Evolutionary conservation across 2,329 filamentous ascomycete species (phyloP).

Genomic region (Leptographium radiaticola): DNA sequence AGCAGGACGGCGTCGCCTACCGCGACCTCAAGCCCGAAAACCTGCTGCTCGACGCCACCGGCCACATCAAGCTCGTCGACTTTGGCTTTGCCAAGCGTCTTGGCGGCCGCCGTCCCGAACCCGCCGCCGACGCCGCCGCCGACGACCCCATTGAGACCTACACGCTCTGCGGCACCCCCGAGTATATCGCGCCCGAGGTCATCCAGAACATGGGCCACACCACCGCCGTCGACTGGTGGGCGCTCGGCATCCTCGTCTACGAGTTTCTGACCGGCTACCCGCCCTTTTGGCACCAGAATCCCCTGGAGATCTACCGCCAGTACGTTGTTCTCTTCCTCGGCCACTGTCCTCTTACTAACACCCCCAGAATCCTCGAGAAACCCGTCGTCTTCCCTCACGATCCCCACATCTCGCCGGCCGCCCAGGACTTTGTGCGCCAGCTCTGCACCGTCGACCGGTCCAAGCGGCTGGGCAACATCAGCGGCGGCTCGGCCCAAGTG

Average conservation of each 20-base stretch:
- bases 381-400: slow-evolving; percentile 60
- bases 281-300: slow-evolving; percentile 78
- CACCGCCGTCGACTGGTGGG: slow-evolving; percentile 78
- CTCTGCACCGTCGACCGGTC: slow-evolving; percentile 72
- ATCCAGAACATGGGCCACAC: slow-evolving; percentile 71
- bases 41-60: slow-evolving; percentile 61
- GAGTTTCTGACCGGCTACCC: slow-evolving; percentile 78
- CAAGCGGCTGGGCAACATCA: slow-evolving; percentile 64
- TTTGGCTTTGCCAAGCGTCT: slow-evolving; percentile 78
- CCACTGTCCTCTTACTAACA: not conserved
- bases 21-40: slow-evolving; percentile 77
- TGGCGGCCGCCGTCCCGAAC: slow-evolving; percentile 31
- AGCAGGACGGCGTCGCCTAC: slow-evolving; percentile 65
- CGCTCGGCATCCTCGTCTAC: slow-evolving; percentile 70
- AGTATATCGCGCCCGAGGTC: slow-evolving; percentile 74
- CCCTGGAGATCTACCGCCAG: slow-evolving; percentile 78
- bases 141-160: slow-evolving; percentile 50
- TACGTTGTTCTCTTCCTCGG: slow-evolving; percentile 20
- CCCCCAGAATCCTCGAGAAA: slow-evolving; percentile 59
- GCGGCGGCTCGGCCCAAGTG: slow-evolving; percentile 57
- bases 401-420: slow-evolving; percentile 51
- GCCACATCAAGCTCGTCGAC: slow-evolving; percentile 72
- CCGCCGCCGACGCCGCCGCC: not conserved
- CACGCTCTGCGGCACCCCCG: slow-evolving; percentile 70
- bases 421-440: slow-evolving; percentile 61